Conservation (phyloP, 306 rosid genomes). For the Gynostemma pentaphyllum region DNA sequence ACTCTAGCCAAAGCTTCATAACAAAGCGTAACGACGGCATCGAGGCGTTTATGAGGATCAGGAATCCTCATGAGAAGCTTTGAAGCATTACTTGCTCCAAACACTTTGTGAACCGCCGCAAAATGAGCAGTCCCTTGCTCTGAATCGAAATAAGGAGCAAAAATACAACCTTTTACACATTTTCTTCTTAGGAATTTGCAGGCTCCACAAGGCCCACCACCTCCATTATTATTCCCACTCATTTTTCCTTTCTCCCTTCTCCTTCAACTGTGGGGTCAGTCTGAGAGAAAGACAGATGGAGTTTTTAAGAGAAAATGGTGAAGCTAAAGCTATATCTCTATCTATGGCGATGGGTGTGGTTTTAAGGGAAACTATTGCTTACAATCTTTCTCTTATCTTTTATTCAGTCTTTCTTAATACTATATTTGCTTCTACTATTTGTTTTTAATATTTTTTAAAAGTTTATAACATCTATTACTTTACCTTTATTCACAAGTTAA, state of each 20-base stretch:
- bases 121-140: slow-evolving; percentile 78
- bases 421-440: too few relatives aligned
- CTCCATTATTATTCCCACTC: slow-evolving; percentile 21
- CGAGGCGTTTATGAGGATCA: slow-evolving; percentile 43
- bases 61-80: slow-evolving; percentile 65
- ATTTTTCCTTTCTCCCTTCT: background rate
- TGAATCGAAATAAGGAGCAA: slow-evolving; percentile 81
- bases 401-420: too few relatives aligned
- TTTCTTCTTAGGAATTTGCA: slow-evolving; percentile 79
- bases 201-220: slow-evolving; percentile 85
- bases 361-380: too few relatives aligned
- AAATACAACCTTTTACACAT: slow-evolving; percentile 75
- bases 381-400: too few relatives aligned
- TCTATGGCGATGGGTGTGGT: background rate
- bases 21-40: slow-evolving; percentile 71
- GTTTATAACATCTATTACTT: too few relatives aligned
- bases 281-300: slow-evolving; percentile 13
- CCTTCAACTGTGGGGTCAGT: background rate
- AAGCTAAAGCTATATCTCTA: background rate
- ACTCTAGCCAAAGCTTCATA: slow-evolving; percentile 74
- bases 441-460: too few relatives aligned
- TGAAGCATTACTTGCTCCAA: slow-evolving; percentile 96
- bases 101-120: slow-evolving; percentile 89
- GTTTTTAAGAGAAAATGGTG: background rate
- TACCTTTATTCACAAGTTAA: too few relatives aligned